Base-by-base conservation (phyloP, 2,329 filamentous ascomycete species). In the Colletotrichum nymphaeae region DNA sequence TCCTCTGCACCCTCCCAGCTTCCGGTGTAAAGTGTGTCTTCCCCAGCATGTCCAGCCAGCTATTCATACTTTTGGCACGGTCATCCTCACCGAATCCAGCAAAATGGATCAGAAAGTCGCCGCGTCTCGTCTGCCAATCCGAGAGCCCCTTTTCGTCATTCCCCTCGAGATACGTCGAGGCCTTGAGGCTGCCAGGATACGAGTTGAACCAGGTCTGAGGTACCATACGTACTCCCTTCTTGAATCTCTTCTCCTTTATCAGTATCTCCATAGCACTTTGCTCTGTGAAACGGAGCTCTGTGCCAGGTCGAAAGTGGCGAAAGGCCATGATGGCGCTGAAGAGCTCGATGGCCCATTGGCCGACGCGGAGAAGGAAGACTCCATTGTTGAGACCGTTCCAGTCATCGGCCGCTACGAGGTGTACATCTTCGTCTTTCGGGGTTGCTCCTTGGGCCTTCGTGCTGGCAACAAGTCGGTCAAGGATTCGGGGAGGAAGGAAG, bases 161-260 rank as follows among this genome's bases (percentile, higher is more conserved):
- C 28, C 67, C 26, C 4, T 37, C 42, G 4, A 60, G n/a, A n/a
- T 52, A 37, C 12, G 11, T 53, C 9, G 16, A 63, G 7, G 46
- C 30, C 49, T 59, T 66, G 60, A 46, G 5, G 42, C 53, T 57
- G 19, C 42, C 56, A 11, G 72, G 63, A 37, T 76, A 77, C 0
- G 75, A 56, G 22, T 77, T 77, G 69, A 77, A 75, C 75, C 76
- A 77, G 28, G 52, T 52, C 32, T 77, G 76, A 16, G 76, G 76
- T 3, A 77, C 73, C 46, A 63, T 58, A 1, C 26, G 60, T 12
- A 65, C 69, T 5, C 64, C 46, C 5, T 68, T n/a, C 5, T 32
- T 46, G 56, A 71, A 76, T 24, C 67, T 60, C 11, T 37, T n/a
- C 52, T 75, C 69, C 28, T 60, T 42, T 7, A 76, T 63, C 6